Base-by-base conservation (phyloP, 352 stramenopile genomes). In the Globisporangium irregulare region DNA sequence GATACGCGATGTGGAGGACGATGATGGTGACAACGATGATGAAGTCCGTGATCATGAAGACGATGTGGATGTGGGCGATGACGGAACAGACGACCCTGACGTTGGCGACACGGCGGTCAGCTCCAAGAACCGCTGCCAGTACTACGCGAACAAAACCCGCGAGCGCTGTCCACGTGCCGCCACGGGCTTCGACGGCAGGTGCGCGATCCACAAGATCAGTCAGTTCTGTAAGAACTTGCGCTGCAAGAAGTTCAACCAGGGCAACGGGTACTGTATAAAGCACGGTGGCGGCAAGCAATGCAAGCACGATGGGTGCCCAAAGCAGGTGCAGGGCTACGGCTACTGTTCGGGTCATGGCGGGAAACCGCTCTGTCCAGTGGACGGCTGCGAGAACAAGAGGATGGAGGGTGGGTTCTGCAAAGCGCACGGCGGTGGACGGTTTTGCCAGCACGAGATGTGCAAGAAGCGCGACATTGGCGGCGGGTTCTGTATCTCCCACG, bases 331-430 rank as follows among this genome's bases (percentile, higher is more conserved):
- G 66, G 86, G 86, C 25, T 94, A 92, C 53, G 86, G 86, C n/a
- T 89, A 90, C 62, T 96, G 88, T 73, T 92, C 84, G 18, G 86
- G 84, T 20, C 88, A 96, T 48, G 88, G 88, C 14, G 88, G 88
- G 29, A 93, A 93, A 32, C 86, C 85, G 22, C 65, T 94, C 48
- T 96, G 88, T 59, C 81, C 84, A 0, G 62, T 93, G 14, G 81
- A 88, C 12, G 84, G 85, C 8, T 96, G 88, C 25, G 81, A 89
- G 36, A 93, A 93, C 70, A 94, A 94, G 59, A 79, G 84, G 54
- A 93, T 94, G 86, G 86, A 94, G 80, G 86, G 86, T 68, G 86
- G 82, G 67, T 91, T 87, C 56, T 97, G 90, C 69, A 96, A 96
- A 62, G 78, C 82, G 7, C 90, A 97, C 38, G 90, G 90, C 9